Evolutionary conservation across 2,329 filamentous ascomycete genomes (phyloP).

Genomic region (Stachybotrys chartarum): DNA sequence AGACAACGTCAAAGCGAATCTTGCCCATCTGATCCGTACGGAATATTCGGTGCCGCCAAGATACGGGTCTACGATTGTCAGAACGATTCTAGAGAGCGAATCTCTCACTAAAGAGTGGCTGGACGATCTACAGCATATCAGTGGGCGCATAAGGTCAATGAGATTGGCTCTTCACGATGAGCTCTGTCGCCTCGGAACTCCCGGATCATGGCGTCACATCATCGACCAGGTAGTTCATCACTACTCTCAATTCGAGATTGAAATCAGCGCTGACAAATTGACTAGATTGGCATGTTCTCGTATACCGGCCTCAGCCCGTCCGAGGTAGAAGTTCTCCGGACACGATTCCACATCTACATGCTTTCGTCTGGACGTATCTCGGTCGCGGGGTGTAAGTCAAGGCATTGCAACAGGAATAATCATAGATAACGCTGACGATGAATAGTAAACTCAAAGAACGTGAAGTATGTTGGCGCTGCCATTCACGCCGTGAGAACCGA

Average conservation of each 20-base stretch:
- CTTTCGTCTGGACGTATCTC: conserved; percentile 4
- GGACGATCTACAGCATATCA: conserved; percentile 25
- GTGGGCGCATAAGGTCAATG: conserved; percentile 22
- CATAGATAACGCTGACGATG: neutral
- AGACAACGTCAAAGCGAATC: neutral
- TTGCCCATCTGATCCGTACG: conserved; percentile 1
- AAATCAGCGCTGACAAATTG: neutral
- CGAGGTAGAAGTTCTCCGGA: conserved; percentile 15
- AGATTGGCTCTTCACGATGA: conserved; percentile 4
- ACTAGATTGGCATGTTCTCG: conserved; percentile 32
- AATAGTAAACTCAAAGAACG: conserved; percentile 4
- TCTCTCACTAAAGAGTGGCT: conserved; percentile 4
- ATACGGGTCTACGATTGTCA: conserved; percentile 4
- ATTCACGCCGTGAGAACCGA: neutral
- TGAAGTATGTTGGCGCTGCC: conserved; percentile 6
- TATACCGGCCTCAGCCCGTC: conserved; percentile 24
- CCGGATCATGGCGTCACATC: neutral
- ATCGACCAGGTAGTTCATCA: neutral
- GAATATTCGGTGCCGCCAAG: conserved; percentile 5
- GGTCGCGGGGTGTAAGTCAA: neutral
- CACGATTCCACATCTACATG: conserved; percentile 2
- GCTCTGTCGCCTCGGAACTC: conserved; percentile 16
- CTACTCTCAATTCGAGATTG: neutral
- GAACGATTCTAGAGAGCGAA: conserved; percentile 1
- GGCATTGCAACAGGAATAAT: neutral